These are phyloP conservation scores for Clarireedia monteithiana DNA, from an alignment of 2,329 filamentous ascomycete species.

Conservation along the genomic window DNA sequence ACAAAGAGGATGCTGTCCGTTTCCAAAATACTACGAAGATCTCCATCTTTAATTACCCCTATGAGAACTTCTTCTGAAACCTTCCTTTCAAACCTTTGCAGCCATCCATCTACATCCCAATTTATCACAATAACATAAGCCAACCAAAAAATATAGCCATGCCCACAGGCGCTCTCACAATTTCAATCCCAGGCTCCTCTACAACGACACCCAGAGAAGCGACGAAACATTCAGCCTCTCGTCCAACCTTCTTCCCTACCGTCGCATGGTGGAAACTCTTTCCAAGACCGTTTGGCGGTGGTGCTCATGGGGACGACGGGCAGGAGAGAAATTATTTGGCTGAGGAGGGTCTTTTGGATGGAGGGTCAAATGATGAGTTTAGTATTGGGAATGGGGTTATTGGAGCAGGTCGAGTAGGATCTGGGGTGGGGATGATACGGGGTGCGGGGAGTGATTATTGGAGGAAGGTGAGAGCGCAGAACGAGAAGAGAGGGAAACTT, in stretches of 20 bases:
- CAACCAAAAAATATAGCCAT: not conserved
- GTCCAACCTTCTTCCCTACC: constrained; percentile 6
- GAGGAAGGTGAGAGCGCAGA: not conserved
- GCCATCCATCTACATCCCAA: not conserved
- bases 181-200: not conserved
- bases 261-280: constrained; percentile 7
- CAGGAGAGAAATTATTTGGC: not conserved
- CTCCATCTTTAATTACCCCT: not conserved
- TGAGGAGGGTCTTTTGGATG: constrained; percentile 5
- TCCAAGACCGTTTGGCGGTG: not conserved
- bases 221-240: constrained; percentile 1
- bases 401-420: not conserved
- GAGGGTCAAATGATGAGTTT: not conserved
- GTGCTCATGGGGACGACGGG: not conserved
- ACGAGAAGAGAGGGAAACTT: not conserved
- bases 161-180: constrained; percentile 5
- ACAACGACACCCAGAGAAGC: not conserved
- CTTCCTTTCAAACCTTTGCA: not conserved
- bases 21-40: not conserved
- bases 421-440: not conserved
- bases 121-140: not conserved
- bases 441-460: not conserved
- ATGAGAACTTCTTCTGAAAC: not conserved
- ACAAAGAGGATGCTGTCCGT: not conserved
- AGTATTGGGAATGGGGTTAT: not conserved